Conservation (phyloP, 441 rosid genomes). For the Corymbia citriodora region DNA sequence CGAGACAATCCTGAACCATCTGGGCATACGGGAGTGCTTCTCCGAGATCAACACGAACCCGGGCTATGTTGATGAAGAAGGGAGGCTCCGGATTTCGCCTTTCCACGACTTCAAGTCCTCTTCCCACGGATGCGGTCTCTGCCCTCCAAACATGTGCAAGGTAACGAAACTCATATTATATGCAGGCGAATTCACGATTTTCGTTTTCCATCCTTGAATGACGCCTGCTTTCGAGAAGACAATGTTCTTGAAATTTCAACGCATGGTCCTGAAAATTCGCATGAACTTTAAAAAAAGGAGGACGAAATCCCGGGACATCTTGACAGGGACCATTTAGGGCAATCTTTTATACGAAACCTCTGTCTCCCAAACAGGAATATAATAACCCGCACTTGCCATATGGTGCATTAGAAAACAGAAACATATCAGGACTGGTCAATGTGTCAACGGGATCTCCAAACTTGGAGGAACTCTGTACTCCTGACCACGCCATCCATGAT, state of each 20-base stretch:
- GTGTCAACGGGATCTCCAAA: background rate
- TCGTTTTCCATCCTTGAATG: background rate
- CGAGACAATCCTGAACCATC: slow-evolving; percentile 29
- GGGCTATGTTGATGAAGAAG: slow-evolving; percentile 20
- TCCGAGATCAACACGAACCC: slow-evolving; percentile 27
- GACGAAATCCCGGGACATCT: background rate
- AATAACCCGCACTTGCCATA: background rate
- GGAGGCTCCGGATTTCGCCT: slow-evolving; percentile 25
- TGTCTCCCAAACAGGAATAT: background rate
- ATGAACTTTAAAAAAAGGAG: background rate
- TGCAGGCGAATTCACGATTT: background rate
- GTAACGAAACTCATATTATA: background rate
- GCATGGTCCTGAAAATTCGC: background rate
- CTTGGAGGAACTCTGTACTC: background rate
- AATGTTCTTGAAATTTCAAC: background rate
- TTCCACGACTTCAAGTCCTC: slow-evolving; percentile 16
- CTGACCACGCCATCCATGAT: too few species aligned
- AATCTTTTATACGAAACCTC: background rate
- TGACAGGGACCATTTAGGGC: background rate
- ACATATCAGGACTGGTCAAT: background rate
- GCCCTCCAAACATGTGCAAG: slow-evolving; percentile 46
- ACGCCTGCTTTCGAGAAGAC: background rate
- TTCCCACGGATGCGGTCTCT: slow-evolving; percentile 19
- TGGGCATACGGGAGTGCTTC: background rate
- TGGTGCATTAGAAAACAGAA: background rate